Evolutionary conservation across 2,329 filamentous ascomycete species (phyloP).

Genomic region (Ophiostoma fasciatum): DNA sequence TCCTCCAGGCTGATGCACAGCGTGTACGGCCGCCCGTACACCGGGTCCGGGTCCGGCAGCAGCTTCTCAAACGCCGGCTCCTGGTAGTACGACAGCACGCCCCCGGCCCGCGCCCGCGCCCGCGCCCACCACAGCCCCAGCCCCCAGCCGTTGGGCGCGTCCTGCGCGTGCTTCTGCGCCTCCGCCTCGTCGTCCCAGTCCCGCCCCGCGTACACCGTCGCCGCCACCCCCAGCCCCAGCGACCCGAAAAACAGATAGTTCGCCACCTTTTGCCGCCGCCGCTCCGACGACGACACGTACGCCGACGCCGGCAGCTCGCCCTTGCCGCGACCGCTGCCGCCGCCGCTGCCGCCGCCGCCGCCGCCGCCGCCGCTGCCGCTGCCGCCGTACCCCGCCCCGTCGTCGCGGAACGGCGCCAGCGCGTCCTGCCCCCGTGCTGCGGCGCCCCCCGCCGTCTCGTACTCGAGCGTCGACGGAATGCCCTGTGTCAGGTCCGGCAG

Average conservation of each 20-base stretch:
- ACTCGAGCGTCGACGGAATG: constrained; percentile 79
- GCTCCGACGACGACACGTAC: constrained; percentile 84
- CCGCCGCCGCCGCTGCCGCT: constrained; percentile 13
- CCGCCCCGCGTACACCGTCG: constrained; percentile 63
- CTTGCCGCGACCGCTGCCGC: constrained; percentile 36
- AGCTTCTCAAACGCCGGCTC: constrained; percentile 92
- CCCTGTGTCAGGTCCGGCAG: constrained; percentile 88
- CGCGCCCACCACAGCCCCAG: constrained; percentile 66
- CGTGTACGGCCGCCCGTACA: constrained; percentile 76
- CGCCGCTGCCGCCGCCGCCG: constrained; percentile 22
- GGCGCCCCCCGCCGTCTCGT: constrained; percentile 46
- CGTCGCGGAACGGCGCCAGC: constrained; percentile 21
- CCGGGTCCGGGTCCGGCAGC: constrained; percentile 66
- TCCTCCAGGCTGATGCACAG: constrained; percentile 88
- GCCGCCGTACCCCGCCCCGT: constrained; percentile 19
- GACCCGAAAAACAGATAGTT: constrained; percentile 57
- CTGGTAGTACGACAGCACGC: constrained; percentile 81
- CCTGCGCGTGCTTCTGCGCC: constrained; percentile 44
- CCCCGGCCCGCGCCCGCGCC: constrained; percentile 56
- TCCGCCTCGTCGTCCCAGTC: constrained; percentile 79
- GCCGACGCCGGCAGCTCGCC: constrained; percentile 60
- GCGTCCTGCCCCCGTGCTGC: constrained; percentile 22
- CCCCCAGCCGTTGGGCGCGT: constrained; percentile 69
- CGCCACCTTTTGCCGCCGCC: constrained; percentile 59
- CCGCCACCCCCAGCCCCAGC: constrained; percentile 38